Evolutionary conservation across 495 filamentous ascomycete species (phyloP), one percentile per base, ranked within the genome.

Genomic region (Bathelium albidoporum): DNA sequence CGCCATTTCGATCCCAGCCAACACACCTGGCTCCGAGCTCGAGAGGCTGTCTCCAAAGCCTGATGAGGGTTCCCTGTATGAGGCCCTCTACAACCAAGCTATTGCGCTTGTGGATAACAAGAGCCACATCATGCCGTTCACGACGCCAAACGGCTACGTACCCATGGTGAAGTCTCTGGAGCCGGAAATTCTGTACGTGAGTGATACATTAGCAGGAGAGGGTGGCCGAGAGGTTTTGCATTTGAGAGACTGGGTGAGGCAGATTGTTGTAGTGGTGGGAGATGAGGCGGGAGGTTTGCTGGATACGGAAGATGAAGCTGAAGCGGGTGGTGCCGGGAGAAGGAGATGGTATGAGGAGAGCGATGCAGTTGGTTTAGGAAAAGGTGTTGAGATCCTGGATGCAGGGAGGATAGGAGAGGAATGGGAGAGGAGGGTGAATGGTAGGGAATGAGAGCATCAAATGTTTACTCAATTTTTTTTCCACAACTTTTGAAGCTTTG

Each of bases 311-410:
- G 91, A 91, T 34, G 91, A 96, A 72, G 75, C 77, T 0, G 83
- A 85, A 83, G 62, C 44, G 60, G 20, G 64, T 63, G 63, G 61
- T 65, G 26, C 64, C 39, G 67, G 45, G 60, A 59, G 45, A 58
- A 59, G 32, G 59, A 80, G 80, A 59, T 97, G 92, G 92, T 97
- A 90, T 89, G 84, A 93, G 69, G 80, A 82, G 59, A 84, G 88
- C 69, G 87, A 88, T 32, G 83, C 86, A 36, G 92, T 93, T 24
- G 91, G 92, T 12, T 78, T 91, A 53, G 91, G 91, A 1, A 86
- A 93, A 72, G 89, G 89, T 1, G 85, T 96, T 28, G 87, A 95
- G 43, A 85, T 96, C 14, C 88, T 95, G 2, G 91, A 96, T 71
- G 86, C 83, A 31, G 74, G 85, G 64, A 78, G 86, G 58, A 81